Base-by-base conservation (phyloP, 2,329 filamentous ascomycete species). In the Rhynchosporium agropyri region DNA sequence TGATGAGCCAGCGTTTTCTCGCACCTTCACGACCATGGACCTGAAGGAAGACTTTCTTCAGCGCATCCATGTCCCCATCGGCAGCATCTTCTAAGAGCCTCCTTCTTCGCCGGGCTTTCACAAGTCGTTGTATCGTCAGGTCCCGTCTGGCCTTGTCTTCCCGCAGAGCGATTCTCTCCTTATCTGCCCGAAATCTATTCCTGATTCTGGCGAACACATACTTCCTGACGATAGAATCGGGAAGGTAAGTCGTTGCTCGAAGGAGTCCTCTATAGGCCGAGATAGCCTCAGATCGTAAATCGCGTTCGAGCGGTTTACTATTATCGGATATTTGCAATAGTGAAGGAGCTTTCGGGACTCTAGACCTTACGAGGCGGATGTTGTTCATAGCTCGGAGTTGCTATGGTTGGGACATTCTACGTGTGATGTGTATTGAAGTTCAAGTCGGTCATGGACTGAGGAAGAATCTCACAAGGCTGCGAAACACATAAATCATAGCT, bases 241-340 rank as follows among this genome's bases (percentile, higher is more conserved):
- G 84, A 2, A 88, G 80, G 70, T 89, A 89, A 33, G 82, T 81
- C 45, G 79, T 77, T 76, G 87, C 84, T 63, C 86, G 84, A 42
- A 88, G 81, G 28, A 88, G 76, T 63, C 84, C 79, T 61, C 86
- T 81, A 73, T 86, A 88, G 53, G 85, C 74, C 68, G 58, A 60
- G 46, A 49, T 28, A 20, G 29, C 42, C n/a, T 60, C 46, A 15
- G 28, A 33, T 9, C 46, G 13, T 10, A 45, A 4, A 8, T 54
- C 12, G 9, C 20, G 20, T 36, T 5, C 33, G 9, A 10, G 33
- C 9, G 33, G 9, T 36, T 36, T 36, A 36, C 33, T 36, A 36
- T 20, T 20, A 20, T 20, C 33, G 33, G 9, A 36, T 36, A 36
- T 36, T 36, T 36, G 33, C 33, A 10, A 10, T 6, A 36, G 33